Evolutionary conservation across 2,329 filamentous ascomycete species (phyloP).

Genomic region (Helotiales sp.): DNA sequence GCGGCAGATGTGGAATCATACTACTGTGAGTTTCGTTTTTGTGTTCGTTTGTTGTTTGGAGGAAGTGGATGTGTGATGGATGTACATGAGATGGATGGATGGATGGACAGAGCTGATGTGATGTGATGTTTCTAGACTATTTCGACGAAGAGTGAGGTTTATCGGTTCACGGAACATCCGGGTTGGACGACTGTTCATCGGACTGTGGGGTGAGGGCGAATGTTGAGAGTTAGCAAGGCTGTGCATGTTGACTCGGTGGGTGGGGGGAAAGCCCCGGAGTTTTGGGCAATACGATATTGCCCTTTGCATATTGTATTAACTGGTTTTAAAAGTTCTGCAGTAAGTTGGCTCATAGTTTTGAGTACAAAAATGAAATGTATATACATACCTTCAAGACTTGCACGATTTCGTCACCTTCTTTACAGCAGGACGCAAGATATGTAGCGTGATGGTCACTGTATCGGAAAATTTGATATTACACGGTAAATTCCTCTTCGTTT

Average conservation of each 20-base stretch:
- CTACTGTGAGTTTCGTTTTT: conserved; percentile 3
- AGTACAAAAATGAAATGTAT: not conserved
- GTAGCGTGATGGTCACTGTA: too few relatives aligned
- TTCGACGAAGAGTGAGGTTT: conserved; percentile 7
- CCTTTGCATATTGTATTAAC: not conserved
- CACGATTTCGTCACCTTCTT: not conserved
- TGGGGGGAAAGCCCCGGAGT: too few relatives aligned
- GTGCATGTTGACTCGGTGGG: too few relatives aligned
- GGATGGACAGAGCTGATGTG: not conserved
- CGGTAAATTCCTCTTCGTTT: too few relatives aligned
- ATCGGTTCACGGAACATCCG: conserved; percentile 7
- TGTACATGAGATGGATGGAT: not conserved
- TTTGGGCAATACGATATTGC: too few relatives aligned
- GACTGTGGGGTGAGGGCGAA: not conserved
- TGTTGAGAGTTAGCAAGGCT: not conserved
- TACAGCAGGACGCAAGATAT: too few relatives aligned
- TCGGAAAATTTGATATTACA: too few relatives aligned
- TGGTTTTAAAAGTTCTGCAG: not conserved
- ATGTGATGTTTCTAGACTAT: not conserved
- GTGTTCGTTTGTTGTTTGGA: not conserved
- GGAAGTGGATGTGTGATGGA: too few relatives aligned
- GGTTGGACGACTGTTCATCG: conserved; percentile 3
- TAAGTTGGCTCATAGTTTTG: not conserved
- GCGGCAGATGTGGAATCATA: conserved; percentile 9
- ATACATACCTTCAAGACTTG: not conserved